Base-by-base conservation (phyloP, 1,284 basidiomycete species). In the Boletellus deceptivus region DNA sequence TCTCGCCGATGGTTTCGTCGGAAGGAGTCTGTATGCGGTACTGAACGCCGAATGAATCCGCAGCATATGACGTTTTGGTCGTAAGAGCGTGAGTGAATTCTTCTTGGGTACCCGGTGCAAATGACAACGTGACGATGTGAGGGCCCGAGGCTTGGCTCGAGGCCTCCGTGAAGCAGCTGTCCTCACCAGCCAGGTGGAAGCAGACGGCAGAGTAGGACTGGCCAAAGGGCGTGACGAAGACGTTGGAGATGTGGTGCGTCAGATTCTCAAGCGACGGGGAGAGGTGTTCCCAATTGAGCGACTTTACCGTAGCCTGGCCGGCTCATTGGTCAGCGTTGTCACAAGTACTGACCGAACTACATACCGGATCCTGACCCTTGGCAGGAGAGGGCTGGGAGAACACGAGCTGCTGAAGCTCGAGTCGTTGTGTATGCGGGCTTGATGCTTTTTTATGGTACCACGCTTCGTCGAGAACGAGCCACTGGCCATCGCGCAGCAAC, bases 341-440 rank as follows among this genome's bases (percentile, higher is more conserved):
- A 52, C 18, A 36, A n/a, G 6, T 2, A 20, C 14, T 16, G 17
- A 24, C 42, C 16, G 34, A 20, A 24, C 16, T 17, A 53, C 74
- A 50, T 55, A 76, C 74, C 56, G 65, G 64, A 37, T 64, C 68
- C 16, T 56, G 54, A 52, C 63, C 65, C 50, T 67, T 59, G 35
- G 48, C 48, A 4, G 63, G 49, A 6, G 65, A 64, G 52, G 81
- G 79, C 18, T 80, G 69, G 10, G 76, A 72, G 59, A 89, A 80
- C 16, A 84, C 67, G 31, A 90, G 62, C 58, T 86, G 84, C 65
- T 86, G 83, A 29, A 89, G 61, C 58, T 88, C 86, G 31, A 87
- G 56, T 6, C 72, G 70, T 60, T 66, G 50, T 60, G 63, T 42
- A 62, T 65, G 11, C 49, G 62, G 44, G 63, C 61, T 57, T 61